Conservation (phyloP, 352 stramenopile genomes). For the Phytophthora rubi region DNA sequence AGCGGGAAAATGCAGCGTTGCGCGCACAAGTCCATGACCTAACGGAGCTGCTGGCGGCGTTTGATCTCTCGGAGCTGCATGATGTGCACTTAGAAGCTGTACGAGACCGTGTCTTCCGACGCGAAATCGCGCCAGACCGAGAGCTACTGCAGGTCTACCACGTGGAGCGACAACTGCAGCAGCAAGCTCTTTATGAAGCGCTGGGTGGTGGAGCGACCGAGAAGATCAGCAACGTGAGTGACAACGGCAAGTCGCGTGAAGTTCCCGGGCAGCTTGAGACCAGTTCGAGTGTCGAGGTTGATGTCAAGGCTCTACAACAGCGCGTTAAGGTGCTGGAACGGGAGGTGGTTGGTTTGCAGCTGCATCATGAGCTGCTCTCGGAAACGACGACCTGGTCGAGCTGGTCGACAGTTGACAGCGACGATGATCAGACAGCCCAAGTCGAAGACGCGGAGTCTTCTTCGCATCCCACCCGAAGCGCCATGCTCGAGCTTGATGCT, state of each 20-base stretch:
- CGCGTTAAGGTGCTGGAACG: constrained; percentile 35
- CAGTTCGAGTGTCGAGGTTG: not conserved
- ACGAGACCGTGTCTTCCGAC: constrained; percentile 33
- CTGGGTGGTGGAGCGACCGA: constrained; percentile 3
- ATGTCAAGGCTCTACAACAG: constrained; percentile 14
- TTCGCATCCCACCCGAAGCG: not conserved
- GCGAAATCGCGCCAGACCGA: constrained; percentile 23
- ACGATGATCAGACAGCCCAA: not conserved
- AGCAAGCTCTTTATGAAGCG: constrained; percentile 3
- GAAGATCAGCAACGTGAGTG: not conserved
- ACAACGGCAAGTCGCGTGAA: not conserved
- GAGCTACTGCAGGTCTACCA: constrained; percentile 20
- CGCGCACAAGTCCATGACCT: constrained; percentile 36
- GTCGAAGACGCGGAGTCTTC: not conserved
- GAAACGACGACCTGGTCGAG: constrained; percentile 7
- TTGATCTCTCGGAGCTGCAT: constrained; percentile 35
- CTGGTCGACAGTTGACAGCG: not conserved
- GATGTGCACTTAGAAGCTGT: constrained; percentile 28
- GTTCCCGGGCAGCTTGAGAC: constrained; percentile 1
- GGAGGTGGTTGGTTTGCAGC: constrained; percentile 22
- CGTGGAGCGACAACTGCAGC: constrained; percentile 19
- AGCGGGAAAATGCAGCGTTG: constrained; percentile 25
- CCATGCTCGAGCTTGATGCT: not conserved
- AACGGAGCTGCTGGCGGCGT: constrained; percentile 33
- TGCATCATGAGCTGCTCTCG: constrained; percentile 16